Percentiles rank a stretch among this genome's conserved stretches.
Evolutionary conservation across 768 basidiomycete species (phyloP).

Genomic region (Tephrocybe sp.): DNA sequence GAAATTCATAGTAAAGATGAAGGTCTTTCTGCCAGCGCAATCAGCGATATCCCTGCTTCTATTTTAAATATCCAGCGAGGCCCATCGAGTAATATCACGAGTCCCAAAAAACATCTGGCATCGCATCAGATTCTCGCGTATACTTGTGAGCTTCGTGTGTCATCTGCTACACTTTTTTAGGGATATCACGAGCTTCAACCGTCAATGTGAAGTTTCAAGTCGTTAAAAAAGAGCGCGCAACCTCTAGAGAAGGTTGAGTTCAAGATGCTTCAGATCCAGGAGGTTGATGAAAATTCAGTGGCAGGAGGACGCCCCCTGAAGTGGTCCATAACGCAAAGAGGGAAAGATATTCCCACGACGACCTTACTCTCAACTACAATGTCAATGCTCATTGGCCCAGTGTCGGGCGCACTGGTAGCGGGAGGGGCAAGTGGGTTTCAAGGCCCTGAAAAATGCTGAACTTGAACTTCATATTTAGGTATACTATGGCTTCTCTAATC

Average conservation of each 20-base stretch:
- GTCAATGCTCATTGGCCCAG: slow-evolving; percentile 62
- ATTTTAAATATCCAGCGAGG: too few species aligned
- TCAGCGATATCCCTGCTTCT: too few species aligned
- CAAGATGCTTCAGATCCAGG: too few species aligned
- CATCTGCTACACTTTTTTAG: too few species aligned
- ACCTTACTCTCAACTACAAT: slow-evolving; percentile 27
- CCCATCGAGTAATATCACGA: neutral
- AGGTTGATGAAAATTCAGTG: too few species aligned
- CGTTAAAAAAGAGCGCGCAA: too few species aligned
- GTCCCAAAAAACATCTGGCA: neutral
- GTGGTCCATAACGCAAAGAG: too few species aligned
- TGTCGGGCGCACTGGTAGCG: slow-evolving; percentile 67
- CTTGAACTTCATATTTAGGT: slow-evolving; percentile 34
- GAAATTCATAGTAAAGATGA: slow-evolving; percentile 1
- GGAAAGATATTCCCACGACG: slow-evolving; percentile 7
- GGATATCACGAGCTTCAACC: too few species aligned
- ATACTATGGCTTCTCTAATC: slow-evolving; percentile 69
- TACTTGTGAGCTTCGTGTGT: neutral
- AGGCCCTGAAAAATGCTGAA: neutral
- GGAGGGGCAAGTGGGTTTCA: slow-evolving; percentile 49
- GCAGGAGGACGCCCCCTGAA: too few species aligned
- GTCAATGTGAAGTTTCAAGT: too few species aligned
- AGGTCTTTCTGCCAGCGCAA: too few species aligned
- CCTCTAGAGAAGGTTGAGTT: too few species aligned
- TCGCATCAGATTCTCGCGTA: neutral